Conservation (phyloP, 192 early-diverging fungal species). For the Tieghemiomyces parasiticus region DNA sequence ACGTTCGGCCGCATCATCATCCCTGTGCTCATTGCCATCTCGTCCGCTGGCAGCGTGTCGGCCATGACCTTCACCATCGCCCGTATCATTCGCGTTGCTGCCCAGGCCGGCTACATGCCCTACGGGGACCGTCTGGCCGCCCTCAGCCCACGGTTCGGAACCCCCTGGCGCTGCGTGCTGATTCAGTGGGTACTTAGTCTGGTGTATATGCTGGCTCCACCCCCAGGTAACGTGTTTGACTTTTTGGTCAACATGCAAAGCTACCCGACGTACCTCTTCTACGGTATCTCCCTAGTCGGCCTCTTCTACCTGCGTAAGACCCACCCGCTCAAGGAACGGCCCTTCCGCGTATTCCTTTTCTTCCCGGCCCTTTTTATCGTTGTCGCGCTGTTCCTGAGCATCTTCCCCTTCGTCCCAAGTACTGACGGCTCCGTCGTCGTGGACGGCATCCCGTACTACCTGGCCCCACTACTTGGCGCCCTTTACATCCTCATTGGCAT, state of each 20-base stretch:
- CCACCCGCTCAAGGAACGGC: conserved; percentile 25
- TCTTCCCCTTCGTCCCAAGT: conserved; percentile 41
- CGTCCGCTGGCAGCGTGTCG: conserved; percentile 30
- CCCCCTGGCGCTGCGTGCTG: conserved; percentile 24
- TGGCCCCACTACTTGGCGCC: conserved; percentile 21
- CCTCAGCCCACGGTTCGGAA: conserved; percentile 25
- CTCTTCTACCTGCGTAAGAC: conserved; percentile 29
- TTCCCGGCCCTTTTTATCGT: conserved; percentile 29
- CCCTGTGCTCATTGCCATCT: conserved; percentile 35
- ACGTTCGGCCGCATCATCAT: conserved; percentile 30
- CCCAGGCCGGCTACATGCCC: conserved; percentile 35
- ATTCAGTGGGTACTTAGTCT: conserved; percentile 29
- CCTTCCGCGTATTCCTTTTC: conserved; percentile 31
- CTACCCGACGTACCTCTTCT: conserved; percentile 47
- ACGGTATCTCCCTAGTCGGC: conserved; percentile 35
- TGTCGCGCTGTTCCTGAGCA: conserved; percentile 29
- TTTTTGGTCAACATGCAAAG: conserved; percentile 40
- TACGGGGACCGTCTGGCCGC: conserved; percentile 22
- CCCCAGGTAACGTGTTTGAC: conserved; percentile 42
- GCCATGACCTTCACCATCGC: conserved; percentile 36
- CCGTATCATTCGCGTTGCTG: conserved; percentile 33
- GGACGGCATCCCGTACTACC: conserved; percentile 23
- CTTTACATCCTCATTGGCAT: conserved; percentile 21
- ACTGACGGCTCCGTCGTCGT: conserved; percentile 5
- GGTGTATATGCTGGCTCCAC: conserved; percentile 36